Conservation (phyloP, 2,329 filamentous ascomycete species). For the Colletotrichum tropicicola region DNA sequence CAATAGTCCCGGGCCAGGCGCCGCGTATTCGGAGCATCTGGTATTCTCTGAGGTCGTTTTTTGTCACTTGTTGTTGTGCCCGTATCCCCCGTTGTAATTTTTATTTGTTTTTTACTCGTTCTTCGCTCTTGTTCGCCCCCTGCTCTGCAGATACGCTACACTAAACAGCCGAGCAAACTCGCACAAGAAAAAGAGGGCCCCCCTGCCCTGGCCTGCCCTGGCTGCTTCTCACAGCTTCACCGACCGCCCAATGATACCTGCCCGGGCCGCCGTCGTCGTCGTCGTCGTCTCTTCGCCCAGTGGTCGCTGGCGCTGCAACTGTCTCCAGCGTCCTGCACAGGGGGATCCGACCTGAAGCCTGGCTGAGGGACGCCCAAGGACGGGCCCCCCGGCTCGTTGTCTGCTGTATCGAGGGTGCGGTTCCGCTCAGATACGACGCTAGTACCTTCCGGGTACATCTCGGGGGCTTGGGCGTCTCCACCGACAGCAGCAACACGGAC, state of each 20-base stretch:
- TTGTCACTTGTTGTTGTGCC: slow-evolving; percentile 6
- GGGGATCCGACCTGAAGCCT: background rate
- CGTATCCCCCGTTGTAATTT: slow-evolving; percentile 3
- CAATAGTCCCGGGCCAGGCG: background rate
- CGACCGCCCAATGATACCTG: background rate
- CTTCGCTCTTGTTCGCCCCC: background rate
- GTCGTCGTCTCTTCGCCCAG: background rate
- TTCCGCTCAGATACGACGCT: slow-evolving; percentile 13
- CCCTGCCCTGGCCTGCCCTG: background rate
- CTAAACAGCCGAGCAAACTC: slow-evolving; percentile 18
- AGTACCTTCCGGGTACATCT: slow-evolving; percentile 8
- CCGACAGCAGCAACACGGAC: slow-evolving; percentile 18
- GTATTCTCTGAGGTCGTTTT: background rate
- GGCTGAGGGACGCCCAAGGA: background rate
- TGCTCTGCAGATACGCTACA: slow-evolving; percentile 19
- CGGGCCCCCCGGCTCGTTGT: background rate
- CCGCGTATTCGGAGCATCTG: background rate
- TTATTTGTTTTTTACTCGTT: background rate
- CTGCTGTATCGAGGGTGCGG: background rate
- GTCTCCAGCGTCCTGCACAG: background rate
- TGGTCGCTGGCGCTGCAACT: background rate
- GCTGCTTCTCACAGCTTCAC: background rate
- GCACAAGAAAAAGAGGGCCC: background rate
- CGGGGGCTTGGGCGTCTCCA: slow-evolving; percentile 3
- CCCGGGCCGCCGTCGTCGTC: no score